Evolutionary conservation across 2,329 filamentous ascomycete genomes (phyloP).

Genomic region (Fusarium duplospermum): DNA sequence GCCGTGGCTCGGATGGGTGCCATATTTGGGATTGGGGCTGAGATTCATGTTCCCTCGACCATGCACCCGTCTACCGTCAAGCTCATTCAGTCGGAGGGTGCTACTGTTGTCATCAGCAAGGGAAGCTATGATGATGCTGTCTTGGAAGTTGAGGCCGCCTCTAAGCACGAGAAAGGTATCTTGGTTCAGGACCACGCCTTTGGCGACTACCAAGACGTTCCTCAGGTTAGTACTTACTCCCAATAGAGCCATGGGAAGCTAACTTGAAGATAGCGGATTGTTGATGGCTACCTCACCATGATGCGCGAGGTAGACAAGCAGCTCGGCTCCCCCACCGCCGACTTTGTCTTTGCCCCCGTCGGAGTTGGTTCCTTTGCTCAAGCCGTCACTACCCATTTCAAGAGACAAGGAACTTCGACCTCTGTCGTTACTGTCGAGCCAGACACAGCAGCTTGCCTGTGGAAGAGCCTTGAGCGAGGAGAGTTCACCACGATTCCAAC

Average conservation of each 20-base stretch:
- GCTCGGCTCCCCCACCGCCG: constrained; percentile 50
- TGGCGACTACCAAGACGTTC: constrained; percentile 73
- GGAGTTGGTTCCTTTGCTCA: constrained; percentile 81
- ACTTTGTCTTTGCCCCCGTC: constrained; percentile 71
- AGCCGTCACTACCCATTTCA: constrained; percentile 74
- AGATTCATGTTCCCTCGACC: constrained; percentile 71
- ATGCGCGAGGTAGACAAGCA: constrained; percentile 75
- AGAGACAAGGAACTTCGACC: constrained; percentile 50
- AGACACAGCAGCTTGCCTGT: constrained; percentile 70
- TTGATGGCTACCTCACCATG: constrained; percentile 82
- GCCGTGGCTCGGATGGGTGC: constrained; percentile 77
- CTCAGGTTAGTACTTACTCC: constrained; percentile 55
- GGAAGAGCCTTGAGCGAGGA: constrained; percentile 62
- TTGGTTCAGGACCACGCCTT: constrained; percentile 78
- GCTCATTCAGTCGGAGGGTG: constrained; percentile 72
- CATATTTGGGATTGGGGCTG: constrained; percentile 64
- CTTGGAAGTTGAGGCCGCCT: constrained; percentile 56
- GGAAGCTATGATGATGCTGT: constrained; percentile 75
- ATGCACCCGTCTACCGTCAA: constrained; percentile 66
- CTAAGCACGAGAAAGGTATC: constrained; percentile 57
- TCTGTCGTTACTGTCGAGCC: constrained; percentile 77
- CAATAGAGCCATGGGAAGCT: not conserved
- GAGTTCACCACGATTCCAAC: constrained; percentile 64
- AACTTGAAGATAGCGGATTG: constrained; percentile 67
- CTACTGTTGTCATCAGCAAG: constrained; percentile 64